Percentiles rank a stretch among this genome's conserved stretches.
These are phyloP conservation scores for Candida silvatica DNA, from an alignment of 805 yeast genomes.

Conservation along the genomic window DNA sequence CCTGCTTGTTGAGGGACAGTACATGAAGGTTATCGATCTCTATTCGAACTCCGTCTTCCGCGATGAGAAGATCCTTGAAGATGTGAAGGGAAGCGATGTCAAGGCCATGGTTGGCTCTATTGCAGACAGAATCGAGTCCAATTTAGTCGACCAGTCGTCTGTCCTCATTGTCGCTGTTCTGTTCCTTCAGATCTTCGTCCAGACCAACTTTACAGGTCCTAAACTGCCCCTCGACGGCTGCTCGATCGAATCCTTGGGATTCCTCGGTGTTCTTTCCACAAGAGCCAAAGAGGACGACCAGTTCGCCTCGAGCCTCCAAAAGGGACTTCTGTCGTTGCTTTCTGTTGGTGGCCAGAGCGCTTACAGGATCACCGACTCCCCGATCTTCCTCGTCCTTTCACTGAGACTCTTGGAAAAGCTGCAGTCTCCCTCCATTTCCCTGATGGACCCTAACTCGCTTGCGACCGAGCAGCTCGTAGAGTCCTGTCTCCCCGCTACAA, in stretches of 20 bases:
- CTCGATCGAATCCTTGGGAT: slow-evolving; percentile 6
- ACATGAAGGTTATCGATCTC: slow-evolving; percentile 10
- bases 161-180: slow-evolving; percentile 43
- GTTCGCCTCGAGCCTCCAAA: slow-evolving; percentile 10
- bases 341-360: slow-evolving; percentile 52
- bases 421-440: slow-evolving; percentile 21
- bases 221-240: slow-evolving; percentile 31
- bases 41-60: slow-evolving; percentile 10
- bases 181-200: slow-evolving; percentile 59
- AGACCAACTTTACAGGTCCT: slow-evolving; percentile 82
- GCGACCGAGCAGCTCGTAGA: slow-evolving; percentile 17
- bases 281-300: slow-evolving; percentile 13
- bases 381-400: slow-evolving; percentile 36
- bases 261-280: slow-evolving; percentile 12
- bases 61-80: slow-evolving; percentile 3
- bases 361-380: slow-evolving; percentile 48
- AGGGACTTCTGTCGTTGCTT: slow-evolving; percentile 7
- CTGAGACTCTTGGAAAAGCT: slow-evolving; percentile 35
- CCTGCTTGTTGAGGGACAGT: slow-evolving; percentile 20
- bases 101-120: slow-evolving; percentile 1
- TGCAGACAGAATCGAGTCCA: background rate
- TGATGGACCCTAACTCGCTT: slow-evolving; percentile 14
- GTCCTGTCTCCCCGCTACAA: slow-evolving; percentile 9
- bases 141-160: background rate
- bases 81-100: background rate